Percentiles rank a stretch among this genome's conserved stretches.
phyloP scores from a whole-genome alignment of 2,329 filamentous ascomycete species.

The Xylaria sp. region DNA sequence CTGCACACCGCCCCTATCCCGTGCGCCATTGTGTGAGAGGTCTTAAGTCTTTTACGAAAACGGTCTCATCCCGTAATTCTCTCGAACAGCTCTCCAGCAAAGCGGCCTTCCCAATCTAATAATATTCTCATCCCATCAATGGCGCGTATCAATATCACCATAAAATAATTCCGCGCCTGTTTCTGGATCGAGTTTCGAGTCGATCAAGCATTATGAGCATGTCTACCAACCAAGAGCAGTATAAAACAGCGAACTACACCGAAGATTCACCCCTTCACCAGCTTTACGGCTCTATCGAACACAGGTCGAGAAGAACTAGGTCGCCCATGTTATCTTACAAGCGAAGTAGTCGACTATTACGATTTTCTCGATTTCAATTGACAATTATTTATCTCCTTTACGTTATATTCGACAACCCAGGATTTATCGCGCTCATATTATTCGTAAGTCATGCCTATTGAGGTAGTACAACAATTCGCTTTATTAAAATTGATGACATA shows the following conservation, averaged over 20 bases:
- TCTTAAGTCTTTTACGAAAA: no score
- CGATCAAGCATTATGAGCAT: background rate
- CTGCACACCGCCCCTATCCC: background rate
- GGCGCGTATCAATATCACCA: background rate
- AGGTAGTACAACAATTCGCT: background rate
- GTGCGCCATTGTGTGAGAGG: background rate
- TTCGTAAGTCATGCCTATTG: background rate
- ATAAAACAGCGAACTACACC: background rate
- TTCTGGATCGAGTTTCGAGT: background rate
- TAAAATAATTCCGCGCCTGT: background rate
- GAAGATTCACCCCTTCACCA: background rate
- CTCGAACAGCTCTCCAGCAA: no score
- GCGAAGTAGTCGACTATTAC: background rate
- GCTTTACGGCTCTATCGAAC: background rate
- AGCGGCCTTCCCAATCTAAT: no score
- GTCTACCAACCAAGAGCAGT: background rate
- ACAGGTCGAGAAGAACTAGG: background rate
- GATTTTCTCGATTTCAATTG: background rate
- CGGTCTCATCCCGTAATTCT: no score
- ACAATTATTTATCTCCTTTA: background rate
- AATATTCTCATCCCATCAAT: no score
- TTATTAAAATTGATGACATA: slow-evolving; percentile 4
- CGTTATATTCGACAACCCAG: no score
- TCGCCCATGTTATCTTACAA: background rate
- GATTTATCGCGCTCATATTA: background rate